Conservation (phyloP, 2,329 filamentous ascomycete species). For the Penicillium sp. region DNA sequence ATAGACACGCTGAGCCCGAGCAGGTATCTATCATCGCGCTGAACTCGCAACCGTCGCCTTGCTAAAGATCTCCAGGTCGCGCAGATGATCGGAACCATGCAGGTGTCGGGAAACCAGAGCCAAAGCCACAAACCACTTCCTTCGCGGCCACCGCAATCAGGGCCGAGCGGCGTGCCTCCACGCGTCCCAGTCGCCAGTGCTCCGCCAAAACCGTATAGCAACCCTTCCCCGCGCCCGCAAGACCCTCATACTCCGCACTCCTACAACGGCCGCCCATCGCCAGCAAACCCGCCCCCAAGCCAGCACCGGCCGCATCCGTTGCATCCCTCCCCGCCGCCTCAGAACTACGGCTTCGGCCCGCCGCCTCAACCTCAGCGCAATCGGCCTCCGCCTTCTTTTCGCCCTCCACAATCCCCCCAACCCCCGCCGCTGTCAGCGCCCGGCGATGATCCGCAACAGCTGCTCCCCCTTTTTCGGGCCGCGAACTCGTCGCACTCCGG, state of each 20-base stretch:
- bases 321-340: conserved; percentile 42
- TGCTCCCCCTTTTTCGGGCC: conserved; percentile 82
- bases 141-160: conserved; percentile 24
- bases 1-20: conserved; percentile 73
- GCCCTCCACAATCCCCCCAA: conserved; percentile 65
- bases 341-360: conserved; percentile 52
- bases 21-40: conserved; percentile 47
- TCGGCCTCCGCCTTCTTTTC: conserved; percentile 57
- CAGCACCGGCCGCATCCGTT: conserved; percentile 36
- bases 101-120: conserved; percentile 23
- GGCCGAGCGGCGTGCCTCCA: conserved; percentile 25
- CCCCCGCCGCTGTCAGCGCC: conserved; percentile 50
- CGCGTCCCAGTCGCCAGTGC: conserved; percentile 27
- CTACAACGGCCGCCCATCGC: conserved; percentile 22
- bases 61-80: conserved; percentile 38
- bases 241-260: conserved; percentile 17
- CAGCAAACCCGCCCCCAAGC: conserved; percentile 15
- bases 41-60: neutral
- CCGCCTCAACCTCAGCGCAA: conserved; percentile 55
- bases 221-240: conserved; percentile 17
- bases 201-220: conserved; percentile 19
- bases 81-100: conserved; percentile 43
- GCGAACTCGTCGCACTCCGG: conserved; percentile 79
- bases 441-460: conserved; percentile 55
- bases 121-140: conserved; percentile 30